Conservation (phyloP, 2,329 filamentous ascomycete species). For the Fusarium nematophilum region DNA sequence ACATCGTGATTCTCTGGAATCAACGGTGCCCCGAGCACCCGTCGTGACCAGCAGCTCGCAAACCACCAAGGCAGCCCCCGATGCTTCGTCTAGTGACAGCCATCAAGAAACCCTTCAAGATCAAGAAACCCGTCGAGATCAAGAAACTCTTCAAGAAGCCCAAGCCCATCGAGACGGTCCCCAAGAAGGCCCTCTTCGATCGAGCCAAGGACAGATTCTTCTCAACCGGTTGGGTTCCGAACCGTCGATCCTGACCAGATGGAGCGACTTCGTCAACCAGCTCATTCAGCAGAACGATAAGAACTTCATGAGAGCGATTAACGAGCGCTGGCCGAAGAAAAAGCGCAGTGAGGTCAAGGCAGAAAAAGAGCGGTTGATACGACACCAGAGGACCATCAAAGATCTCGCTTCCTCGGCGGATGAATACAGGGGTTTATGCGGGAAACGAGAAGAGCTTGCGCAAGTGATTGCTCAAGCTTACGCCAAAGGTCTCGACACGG, state of each 20-base stretch:
- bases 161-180: neutral
- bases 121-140: too few relatives aligned
- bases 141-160: too few relatives aligned
- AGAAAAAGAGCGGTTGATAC: slow-evolving; percentile 60
- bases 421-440: slow-evolving; percentile 55
- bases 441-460: slow-evolving; percentile 59
- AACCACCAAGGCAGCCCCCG: slow-evolving; percentile 7
- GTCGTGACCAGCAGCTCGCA: slow-evolving; percentile 18
- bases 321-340: slow-evolving; percentile 58
- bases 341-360: slow-evolving; percentile 60
- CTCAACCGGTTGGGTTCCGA: slow-evolving; percentile 47
- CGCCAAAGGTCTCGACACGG: slow-evolving; percentile 61
- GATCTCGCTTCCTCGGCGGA: slow-evolving; percentile 55
- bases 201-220: slow-evolving; percentile 29
- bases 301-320: slow-evolving; percentile 60
- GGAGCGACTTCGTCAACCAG: slow-evolving; percentile 53
- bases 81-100: slow-evolving; percentile 7
- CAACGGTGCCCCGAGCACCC: slow-evolving; percentile 3
- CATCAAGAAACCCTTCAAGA: too few relatives aligned
- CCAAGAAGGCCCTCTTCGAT: neutral
- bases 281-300: slow-evolving; percentile 60
- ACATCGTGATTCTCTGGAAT: slow-evolving; percentile 22
- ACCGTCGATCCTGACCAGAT: slow-evolving; percentile 48
- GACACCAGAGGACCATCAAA: slow-evolving; percentile 58
- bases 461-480: slow-evolving; percentile 62